These are phyloP conservation scores for Paramecium sexaurelia DNA, from an alignment of 73 alveolate genomes.

Conservation along the genomic window DNA sequence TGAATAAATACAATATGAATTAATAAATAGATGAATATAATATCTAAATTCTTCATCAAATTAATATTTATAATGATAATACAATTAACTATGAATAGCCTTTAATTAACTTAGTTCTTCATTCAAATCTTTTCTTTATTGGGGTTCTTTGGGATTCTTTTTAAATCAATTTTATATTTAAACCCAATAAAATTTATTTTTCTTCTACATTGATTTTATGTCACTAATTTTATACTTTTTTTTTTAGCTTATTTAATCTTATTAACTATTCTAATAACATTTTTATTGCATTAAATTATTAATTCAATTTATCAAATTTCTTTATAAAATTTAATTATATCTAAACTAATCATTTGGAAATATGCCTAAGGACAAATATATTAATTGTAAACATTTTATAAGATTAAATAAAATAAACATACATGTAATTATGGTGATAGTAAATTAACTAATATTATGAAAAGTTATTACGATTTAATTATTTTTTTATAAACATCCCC, in stretches of 20 bases:
- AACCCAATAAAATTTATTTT: not conserved
- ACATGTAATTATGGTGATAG: too few species aligned
- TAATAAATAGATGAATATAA: not conserved
- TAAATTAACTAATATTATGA: too few species aligned
- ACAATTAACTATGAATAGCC: conserved; percentile 35
- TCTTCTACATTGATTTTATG: not conserved
- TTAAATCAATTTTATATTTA: not conserved
- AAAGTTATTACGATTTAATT: too few species aligned
- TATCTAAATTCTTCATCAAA: conserved; percentile 3
- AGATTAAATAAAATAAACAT: too few species aligned
- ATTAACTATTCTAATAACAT: conserved; percentile 2
- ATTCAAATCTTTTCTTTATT: conserved; percentile 39
- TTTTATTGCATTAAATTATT: too few species aligned
- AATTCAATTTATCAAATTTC: too few species aligned
- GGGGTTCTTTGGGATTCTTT: not conserved
- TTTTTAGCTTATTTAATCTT: conserved; percentile 20
- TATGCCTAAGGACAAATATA: conserved; percentile 53
- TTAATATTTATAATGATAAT: conserved; percentile 10
- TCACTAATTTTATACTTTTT: not conserved
- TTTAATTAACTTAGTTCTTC: conserved; percentile 8
- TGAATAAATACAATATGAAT: too few species aligned
- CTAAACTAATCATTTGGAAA: conserved; percentile 7
- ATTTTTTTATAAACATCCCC: too few species aligned
- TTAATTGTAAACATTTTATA: too few species aligned
- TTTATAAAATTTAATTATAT: not conserved